Evolutionary conservation across 2,329 filamentous ascomycete species (phyloP).

Genomic region (Diaporthe australafricana): DNA sequence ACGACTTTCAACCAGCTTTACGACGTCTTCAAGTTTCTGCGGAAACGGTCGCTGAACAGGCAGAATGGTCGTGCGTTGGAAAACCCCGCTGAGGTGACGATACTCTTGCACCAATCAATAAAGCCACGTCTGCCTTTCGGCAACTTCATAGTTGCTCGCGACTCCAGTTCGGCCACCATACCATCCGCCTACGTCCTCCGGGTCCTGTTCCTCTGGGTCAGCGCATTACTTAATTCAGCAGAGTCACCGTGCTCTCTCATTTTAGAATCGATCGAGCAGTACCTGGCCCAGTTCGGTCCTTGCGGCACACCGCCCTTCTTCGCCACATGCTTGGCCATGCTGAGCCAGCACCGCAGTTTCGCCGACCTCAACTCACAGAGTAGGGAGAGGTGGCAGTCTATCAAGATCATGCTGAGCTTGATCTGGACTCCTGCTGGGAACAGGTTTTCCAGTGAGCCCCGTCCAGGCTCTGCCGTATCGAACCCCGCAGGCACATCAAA

Average conservation of each 20-base stretch:
- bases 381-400: conserved; percentile 29
- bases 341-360: conserved; percentile 37
- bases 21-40: conserved; percentile 51
- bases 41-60: conserved; percentile 37
- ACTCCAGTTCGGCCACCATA: conserved; percentile 38
- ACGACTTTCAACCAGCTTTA: conserved; percentile 57
- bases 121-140: conserved; percentile 40
- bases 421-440: conserved; percentile 23
- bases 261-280: conserved; percentile 41
- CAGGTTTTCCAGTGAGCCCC: conserved; percentile 21
- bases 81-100: conserved; percentile 22
- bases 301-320: conserved; percentile 44
- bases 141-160: conserved; percentile 39
- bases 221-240: conserved; percentile 38
- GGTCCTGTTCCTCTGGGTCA: conserved; percentile 44
- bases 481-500: conserved; percentile 15
- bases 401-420: conserved; percentile 31
- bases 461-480: conserved; percentile 6
- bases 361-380: conserved; percentile 36
- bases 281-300: conserved; percentile 41
- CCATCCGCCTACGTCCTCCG: conserved; percentile 44
- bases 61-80: conserved; percentile 29
- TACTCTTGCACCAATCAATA: conserved; percentile 40
- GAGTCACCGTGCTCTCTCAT: conserved; percentile 37
- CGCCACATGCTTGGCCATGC: conserved; percentile 40